These are phyloP conservation scores for Plasmodium ovale DNA, from an alignment of 169 alveolate species.

Conservation along the genomic window DNA sequence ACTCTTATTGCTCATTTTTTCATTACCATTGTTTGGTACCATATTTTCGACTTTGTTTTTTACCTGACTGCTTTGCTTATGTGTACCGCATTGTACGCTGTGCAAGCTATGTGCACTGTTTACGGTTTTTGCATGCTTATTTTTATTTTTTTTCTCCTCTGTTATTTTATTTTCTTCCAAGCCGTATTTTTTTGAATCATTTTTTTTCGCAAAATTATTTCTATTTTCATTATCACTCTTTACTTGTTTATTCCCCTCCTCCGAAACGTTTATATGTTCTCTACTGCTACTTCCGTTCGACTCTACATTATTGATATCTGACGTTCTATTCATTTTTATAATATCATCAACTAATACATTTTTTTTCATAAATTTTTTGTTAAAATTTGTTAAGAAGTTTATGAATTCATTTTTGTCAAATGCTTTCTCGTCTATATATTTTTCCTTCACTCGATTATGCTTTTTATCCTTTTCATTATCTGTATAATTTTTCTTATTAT, in stretches of 20 bases:
- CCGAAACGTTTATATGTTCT: neutral
- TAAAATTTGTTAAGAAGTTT: conserved; percentile 44
- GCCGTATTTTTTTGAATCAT: neutral
- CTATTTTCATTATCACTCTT: conserved; percentile 17
- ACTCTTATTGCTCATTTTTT: conserved; percentile 29
- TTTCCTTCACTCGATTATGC: conserved; percentile 17
- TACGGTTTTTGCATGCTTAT: neutral
- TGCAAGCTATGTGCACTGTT: no score
- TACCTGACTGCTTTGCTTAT: conserved; percentile 5
- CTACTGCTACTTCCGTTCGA: neutral
- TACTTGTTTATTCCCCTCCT: neutral
- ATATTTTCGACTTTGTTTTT: conserved; percentile 18
- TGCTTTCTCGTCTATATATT: conserved; percentile 28
- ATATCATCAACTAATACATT: conserved; percentile 48
- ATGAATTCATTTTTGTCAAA: conserved; percentile 57
- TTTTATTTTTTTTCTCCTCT: conserved; percentile 36
- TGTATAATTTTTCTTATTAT: conserved; percentile 66
- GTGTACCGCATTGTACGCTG: no score
- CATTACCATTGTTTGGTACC: conserved; percentile 14
- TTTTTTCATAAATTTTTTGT: conserved; percentile 70
- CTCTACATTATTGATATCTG: neutral
- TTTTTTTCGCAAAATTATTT: conserved; percentile 7
- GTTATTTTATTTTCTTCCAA: conserved; percentile 5
- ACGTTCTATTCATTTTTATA: conserved; percentile 25
- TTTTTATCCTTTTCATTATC: conserved; percentile 72